Conservation (phyloP, 805 yeast species). For the Starmera caribaea region DNA sequence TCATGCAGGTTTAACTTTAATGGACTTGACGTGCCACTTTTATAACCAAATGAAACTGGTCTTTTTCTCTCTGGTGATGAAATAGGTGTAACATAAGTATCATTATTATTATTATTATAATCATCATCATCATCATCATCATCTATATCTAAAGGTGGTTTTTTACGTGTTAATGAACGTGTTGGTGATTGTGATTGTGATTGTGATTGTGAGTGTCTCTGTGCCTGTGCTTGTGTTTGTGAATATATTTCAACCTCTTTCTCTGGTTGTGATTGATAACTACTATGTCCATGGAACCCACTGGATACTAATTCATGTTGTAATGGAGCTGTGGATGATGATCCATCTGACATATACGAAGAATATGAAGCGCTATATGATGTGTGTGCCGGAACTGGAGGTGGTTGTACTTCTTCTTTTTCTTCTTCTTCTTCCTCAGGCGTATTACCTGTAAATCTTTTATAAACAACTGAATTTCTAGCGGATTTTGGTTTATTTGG, state of each 20-base stretch:
- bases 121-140: too few relatives aligned
- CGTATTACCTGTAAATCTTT: background rate
- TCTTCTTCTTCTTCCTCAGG: too few relatives aligned
- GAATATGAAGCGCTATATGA: constrained; percentile 1
- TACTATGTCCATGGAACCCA: too few relatives aligned
- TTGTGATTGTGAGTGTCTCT: background rate
- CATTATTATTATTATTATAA: too few relatives aligned
- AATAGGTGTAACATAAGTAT: background rate
- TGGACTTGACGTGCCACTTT: constrained; percentile 10
- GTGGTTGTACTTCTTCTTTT: constrained; percentile 7
- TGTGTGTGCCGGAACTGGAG: constrained; percentile 19
- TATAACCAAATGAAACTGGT: constrained; percentile 5
- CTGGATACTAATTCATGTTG: background rate
- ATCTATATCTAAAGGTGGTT: background rate
- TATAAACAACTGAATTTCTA: background rate
- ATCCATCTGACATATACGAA: constrained; percentile 1
- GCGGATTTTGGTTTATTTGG: background rate
- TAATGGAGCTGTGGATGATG: background rate
- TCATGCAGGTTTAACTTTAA: constrained; percentile 3
- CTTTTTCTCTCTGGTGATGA: constrained; percentile 4
- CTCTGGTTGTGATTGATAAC: too few relatives aligned
- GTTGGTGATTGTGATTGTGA: background rate
- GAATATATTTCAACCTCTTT: too few relatives aligned
- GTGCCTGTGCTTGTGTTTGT: background rate
- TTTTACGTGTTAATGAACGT: background rate